phyloP scores from a whole-genome alignment of 345 rosid genomes.

The Rubroshorea leprosula region DNA sequence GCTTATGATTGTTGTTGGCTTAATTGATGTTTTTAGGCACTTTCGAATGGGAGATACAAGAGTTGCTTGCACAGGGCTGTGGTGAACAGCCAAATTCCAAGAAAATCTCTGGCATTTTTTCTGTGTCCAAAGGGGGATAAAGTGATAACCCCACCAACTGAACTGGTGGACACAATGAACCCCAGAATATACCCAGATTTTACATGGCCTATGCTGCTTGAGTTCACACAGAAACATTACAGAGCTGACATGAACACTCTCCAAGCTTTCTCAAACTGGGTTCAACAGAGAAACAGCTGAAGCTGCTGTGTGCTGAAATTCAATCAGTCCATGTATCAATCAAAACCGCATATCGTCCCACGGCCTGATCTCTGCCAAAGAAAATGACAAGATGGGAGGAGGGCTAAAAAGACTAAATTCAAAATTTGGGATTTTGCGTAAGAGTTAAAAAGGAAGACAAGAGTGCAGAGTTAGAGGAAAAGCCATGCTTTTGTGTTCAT shows the following conservation, averaged over 20 bases:
- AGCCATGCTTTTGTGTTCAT: slow-evolving; percentile 13
- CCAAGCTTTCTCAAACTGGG: slow-evolving; percentile 56
- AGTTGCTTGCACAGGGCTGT: slow-evolving; percentile 96
- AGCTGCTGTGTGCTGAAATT: neutral
- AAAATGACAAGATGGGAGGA: slow-evolving; percentile 22
- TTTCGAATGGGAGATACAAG: slow-evolving; percentile 77
- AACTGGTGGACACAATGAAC: slow-evolving; percentile 43
- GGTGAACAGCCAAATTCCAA: slow-evolving; percentile 66
- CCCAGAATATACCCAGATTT: slow-evolving; percentile 82
- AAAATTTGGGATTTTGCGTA: slow-evolving; percentile 5
- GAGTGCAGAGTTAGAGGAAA: slow-evolving; percentile 12
- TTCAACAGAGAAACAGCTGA: slow-evolving; percentile 39
- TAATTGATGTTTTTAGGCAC: slow-evolving; percentile 43
- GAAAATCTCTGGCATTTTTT: slow-evolving; percentile 96
- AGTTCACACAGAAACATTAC: slow-evolving; percentile 81
- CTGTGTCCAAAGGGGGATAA: slow-evolving; percentile 74
- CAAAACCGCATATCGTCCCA: neutral
- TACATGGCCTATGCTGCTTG: slow-evolving; percentile 77
- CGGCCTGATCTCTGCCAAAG: no score
- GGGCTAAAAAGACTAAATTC: neutral
- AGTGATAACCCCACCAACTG: slow-evolving; percentile 70
- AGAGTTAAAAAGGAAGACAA: slow-evolving; percentile 15
- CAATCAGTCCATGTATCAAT: neutral
- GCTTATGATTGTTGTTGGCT: no score
- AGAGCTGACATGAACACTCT: slow-evolving; percentile 91